Percentiles rank a stretch among this genome's conserved stretches.
Evolutionary conservation across 768 basidiomycete species (phyloP).

Genomic region (Chalciporus sphaerocephalus): DNA sequence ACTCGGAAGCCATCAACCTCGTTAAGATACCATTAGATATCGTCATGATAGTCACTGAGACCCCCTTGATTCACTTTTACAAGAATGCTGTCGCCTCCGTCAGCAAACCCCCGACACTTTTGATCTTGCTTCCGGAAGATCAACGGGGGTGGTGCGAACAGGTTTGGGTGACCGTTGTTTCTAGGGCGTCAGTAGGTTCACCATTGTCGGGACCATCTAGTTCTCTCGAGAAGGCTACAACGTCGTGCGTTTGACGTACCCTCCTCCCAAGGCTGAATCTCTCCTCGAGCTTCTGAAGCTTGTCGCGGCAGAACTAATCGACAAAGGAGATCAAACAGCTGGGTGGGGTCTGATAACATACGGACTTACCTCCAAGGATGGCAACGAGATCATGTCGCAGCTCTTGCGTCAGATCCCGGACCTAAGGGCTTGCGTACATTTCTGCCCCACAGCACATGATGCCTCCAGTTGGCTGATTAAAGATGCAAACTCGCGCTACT

Average conservation of each 20-base stretch:
- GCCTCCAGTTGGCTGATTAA: conserved; percentile 23
- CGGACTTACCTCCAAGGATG: conserved; percentile 26
- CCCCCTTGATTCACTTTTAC: conserved; percentile 15
- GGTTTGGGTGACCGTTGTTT: conserved; percentile 16
- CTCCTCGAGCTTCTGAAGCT: conserved; percentile 18
- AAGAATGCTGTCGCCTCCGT: conserved; percentile 32
- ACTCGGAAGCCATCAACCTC: too few relatives aligned
- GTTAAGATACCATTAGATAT: not conserved
- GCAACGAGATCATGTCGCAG: conserved; percentile 11
- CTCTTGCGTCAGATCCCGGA: conserved; percentile 6
- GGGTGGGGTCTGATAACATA: conserved; percentile 32
- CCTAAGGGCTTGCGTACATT: conserved; percentile 35
- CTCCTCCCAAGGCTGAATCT: conserved; percentile 10
- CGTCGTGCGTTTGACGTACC: conserved; percentile 31
- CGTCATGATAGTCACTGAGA: conserved; percentile 3
- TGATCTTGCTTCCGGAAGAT: conserved; percentile 29
- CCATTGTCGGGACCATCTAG: conserved; percentile 11
- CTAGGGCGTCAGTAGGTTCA: not conserved
- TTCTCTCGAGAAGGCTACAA: conserved; percentile 39
- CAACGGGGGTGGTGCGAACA: conserved; percentile 37
- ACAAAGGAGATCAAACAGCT: not conserved
- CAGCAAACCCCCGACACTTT: conserved; percentile 25
- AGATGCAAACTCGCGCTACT: conserved; percentile 16
- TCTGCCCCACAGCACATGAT: conserved; percentile 28
- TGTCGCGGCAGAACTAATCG: conserved; percentile 12